Percentiles rank a stretch among this genome's conserved stretches.
These are phyloP conservation scores for Dalechampia spathulata DNA, from an alignment of 441 rosid genomes.

Conservation along the genomic window DNA sequence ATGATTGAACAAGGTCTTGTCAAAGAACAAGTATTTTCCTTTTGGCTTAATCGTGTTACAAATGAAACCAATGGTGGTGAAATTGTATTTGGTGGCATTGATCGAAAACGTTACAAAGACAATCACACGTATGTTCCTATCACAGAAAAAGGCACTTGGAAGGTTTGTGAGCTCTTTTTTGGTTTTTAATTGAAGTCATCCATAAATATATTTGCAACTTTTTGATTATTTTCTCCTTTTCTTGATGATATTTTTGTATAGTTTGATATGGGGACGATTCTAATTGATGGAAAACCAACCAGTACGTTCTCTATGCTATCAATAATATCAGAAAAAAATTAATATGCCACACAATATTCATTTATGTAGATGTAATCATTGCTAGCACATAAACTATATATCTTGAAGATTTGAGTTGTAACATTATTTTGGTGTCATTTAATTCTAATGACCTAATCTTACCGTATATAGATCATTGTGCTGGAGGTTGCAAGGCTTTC, in stretches of 20 bases:
- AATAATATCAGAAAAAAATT: neutral
- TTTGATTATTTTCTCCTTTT: too few species aligned
- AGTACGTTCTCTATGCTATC: conserved; percentile 30
- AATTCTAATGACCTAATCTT: neutral
- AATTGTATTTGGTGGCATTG: conserved; percentile 74
- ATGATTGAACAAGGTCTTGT: conserved; percentile 75
- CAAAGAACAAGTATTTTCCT: conserved; percentile 56
- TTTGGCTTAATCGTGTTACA: conserved; percentile 69
- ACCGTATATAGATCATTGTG: conserved; percentile 49
- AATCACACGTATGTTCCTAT: conserved; percentile 72
- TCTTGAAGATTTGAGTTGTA: too few species aligned
- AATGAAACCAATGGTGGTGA: conserved; percentile 68
- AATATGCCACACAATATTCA: too few species aligned
- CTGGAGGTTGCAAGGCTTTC: conserved; percentile 56
- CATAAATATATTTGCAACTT: too few species aligned
- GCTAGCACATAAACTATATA: too few species aligned
- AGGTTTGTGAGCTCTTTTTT: too few species aligned
- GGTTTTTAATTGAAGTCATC: too few species aligned
- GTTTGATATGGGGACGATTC: conserved; percentile 84
- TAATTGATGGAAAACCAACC: conserved; percentile 54
- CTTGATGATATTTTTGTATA: too few species aligned
- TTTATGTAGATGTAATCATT: too few species aligned
- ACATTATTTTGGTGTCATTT: conserved; percentile 3
- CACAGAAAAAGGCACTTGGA: conserved; percentile 73
- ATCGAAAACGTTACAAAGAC: conserved; percentile 63